Conservation (phyloP, 371 early-diverging fungal genomes). For the Apophysomyces trapeziformis region DNA sequence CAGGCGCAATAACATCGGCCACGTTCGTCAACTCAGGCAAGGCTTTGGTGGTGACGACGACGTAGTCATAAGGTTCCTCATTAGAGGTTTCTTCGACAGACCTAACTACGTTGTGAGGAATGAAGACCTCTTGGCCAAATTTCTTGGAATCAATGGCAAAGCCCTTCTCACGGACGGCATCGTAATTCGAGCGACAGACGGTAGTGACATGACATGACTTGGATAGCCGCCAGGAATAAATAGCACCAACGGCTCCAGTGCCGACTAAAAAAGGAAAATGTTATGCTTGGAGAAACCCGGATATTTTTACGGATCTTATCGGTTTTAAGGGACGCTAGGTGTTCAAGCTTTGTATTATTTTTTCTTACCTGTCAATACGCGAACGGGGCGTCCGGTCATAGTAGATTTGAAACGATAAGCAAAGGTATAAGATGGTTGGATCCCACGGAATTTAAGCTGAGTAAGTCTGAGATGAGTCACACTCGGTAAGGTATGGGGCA, state of each 20-base stretch:
- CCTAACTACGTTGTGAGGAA: conserved; percentile 63
- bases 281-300: background rate
- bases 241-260: conserved; percentile 82
- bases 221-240: conserved; percentile 76
- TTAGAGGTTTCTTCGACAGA: conserved; percentile 56
- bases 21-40: conserved; percentile 68
- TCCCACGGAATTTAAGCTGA: background rate
- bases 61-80: conserved; percentile 63
- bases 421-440: background rate
- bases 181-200: conserved; percentile 86
- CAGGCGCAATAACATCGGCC: conserved; percentile 67
- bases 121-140: conserved; percentile 67
- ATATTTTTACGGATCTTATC: background rate
- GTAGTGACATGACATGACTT: conserved; percentile 64
- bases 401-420: background rate
- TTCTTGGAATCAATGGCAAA: conserved; percentile 67
- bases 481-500: too few relatives aligned
- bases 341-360: background rate
- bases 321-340: background rate
- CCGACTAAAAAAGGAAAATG: conserved; percentile 58
- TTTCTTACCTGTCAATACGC: conserved; percentile 21
- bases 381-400: conserved; percentile 11
- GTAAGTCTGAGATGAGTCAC: background rate
- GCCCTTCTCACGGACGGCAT: conserved; percentile 62
- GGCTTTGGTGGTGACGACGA: conserved; percentile 79